Evolutionary conservation across 1,284 basidiomycete species (phyloP).

Genomic region (Cutaneotrichosporon cyanovorans): DNA sequence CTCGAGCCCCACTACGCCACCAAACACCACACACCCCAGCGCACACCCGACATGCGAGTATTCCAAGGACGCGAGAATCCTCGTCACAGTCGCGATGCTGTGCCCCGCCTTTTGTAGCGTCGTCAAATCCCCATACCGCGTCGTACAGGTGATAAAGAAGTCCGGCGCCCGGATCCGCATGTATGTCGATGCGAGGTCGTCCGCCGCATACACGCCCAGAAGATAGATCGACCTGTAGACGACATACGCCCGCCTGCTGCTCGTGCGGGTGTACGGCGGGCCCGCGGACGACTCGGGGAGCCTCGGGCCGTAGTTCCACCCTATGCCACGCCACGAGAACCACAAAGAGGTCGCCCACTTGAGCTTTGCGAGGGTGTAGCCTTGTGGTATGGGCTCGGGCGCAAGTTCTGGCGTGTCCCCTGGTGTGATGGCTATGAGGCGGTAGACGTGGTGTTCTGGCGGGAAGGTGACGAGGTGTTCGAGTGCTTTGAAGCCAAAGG

Average conservation of each 20-base stretch:
- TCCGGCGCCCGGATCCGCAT: slow-evolving; percentile 21
- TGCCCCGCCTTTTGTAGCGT: slow-evolving; percentile 20
- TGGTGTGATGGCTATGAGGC: slow-evolving; percentile 10
- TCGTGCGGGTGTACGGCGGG: slow-evolving; percentile 25
- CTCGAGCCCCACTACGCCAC: slow-evolving; percentile 28
- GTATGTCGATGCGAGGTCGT: slow-evolving; percentile 23
- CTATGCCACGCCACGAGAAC: slow-evolving; percentile 35
- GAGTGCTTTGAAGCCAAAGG: slow-evolving; percentile 18
- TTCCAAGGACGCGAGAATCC: slow-evolving; percentile 24
- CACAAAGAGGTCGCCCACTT: slow-evolving; percentile 30
- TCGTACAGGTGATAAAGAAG: slow-evolving; percentile 22
- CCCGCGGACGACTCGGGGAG: slow-evolving; percentile 19
- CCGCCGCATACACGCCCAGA: slow-evolving; percentile 8
- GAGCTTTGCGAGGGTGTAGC: slow-evolving; percentile 32
- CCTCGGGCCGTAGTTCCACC: slow-evolving; percentile 34
- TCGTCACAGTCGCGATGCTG: slow-evolving; percentile 20
- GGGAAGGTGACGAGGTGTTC: slow-evolving; percentile 33
- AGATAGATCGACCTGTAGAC: slow-evolving; percentile 8
- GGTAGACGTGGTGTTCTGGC: slow-evolving; percentile 29
- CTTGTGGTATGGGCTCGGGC: slow-evolving; percentile 30
- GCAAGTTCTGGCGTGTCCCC: background rate
- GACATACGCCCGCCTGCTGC: slow-evolving; percentile 14
- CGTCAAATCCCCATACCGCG: slow-evolving; percentile 17
- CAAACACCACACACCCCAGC: slow-evolving; percentile 19
- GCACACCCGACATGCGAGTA: slow-evolving; percentile 12